Evolutionary conservation across 2,329 filamentous ascomycete species (phyloP).

Genomic region (Tolypocladium pustulatum): DNA sequence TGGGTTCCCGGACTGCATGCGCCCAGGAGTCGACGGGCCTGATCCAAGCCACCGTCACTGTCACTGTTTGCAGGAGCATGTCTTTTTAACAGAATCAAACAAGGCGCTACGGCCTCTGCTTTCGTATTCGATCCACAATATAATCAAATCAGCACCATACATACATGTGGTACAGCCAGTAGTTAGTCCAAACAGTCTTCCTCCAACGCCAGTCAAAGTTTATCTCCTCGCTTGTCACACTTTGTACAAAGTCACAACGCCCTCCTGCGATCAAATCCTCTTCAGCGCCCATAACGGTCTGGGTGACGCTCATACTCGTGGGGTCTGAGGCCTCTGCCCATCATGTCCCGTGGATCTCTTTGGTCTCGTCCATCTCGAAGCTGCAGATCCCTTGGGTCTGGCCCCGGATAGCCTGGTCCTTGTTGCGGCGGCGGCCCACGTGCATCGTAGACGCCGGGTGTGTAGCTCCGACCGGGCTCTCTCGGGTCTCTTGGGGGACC

Average conservation of each 20-base stretch:
- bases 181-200: background rate
- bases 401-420: constrained; percentile 19
- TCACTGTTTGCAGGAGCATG: background rate
- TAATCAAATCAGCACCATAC: background rate
- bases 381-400: constrained; percentile 20
- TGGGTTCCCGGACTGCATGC: background rate
- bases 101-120: background rate
- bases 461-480: constrained; percentile 34
- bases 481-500: constrained; percentile 29
- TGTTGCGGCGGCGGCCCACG: constrained; percentile 26
- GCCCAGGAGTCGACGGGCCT: background rate
- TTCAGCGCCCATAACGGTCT: constrained; percentile 33
- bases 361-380: constrained; percentile 20
- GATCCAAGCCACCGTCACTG: background rate
- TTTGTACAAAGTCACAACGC: background rate
- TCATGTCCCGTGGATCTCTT: constrained; percentile 29
- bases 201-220: background rate
- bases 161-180: background rate
- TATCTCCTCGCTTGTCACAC: background rate
- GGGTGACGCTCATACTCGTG: constrained; percentile 34
- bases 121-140: background rate
- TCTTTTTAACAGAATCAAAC: background rate
- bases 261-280: background rate
- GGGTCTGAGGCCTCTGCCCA: constrained; percentile 30
- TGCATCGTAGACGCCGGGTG: constrained; percentile 31